A percentile compares a stretch with the other conserved stretches of the same genome.
phyloP scores from a whole-genome alignment of 2,329 filamentous ascomycete genomes.

The Colletotrichum neosansevieriae region DNA sequence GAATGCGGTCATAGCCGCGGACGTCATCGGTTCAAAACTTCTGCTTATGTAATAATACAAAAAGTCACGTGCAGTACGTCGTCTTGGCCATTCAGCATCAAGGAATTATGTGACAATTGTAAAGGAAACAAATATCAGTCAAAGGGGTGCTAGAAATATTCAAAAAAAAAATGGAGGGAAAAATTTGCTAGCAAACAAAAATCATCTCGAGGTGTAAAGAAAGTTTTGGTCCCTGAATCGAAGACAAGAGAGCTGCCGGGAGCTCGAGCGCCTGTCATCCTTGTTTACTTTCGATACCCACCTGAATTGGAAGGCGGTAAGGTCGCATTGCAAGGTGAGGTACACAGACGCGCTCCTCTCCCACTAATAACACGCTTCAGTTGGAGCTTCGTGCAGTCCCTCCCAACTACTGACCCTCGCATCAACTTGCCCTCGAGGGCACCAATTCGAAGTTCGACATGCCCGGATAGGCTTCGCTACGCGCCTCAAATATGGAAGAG shows the following conservation, averaged over 20 bases:
- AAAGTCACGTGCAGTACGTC: conserved; percentile 5
- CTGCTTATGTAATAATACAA: conserved; percentile 17
- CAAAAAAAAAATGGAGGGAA: no score
- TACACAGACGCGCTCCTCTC: conserved; percentile 24
- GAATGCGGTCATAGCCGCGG: conserved; percentile 44
- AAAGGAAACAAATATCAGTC: not conserved
- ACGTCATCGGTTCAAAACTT: conserved; percentile 48
- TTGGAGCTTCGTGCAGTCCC: not conserved
- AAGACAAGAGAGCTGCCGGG: not conserved
- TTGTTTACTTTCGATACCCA: not conserved
- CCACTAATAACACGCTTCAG: not conserved
- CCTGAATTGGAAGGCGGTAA: conserved; percentile 42
- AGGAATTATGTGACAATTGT: not conserved
- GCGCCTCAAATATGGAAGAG: conserved; percentile 56
- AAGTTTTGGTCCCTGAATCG: not conserved
- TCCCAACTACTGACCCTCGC: not conserved
- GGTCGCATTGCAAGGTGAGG: conserved; percentile 36
- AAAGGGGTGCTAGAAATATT: no score
- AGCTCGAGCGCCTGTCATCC: conserved; percentile 4
- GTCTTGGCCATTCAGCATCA: not conserved
- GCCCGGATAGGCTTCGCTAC: not conserved
- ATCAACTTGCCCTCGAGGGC: not conserved
- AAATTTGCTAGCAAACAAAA: no score
- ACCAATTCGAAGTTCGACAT: not conserved
- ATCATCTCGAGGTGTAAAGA: no score